These are phyloP conservation scores for Pinus tabuliformis DNA, from an alignment of 75 land plant species.

Conservation along the genomic window DNA sequence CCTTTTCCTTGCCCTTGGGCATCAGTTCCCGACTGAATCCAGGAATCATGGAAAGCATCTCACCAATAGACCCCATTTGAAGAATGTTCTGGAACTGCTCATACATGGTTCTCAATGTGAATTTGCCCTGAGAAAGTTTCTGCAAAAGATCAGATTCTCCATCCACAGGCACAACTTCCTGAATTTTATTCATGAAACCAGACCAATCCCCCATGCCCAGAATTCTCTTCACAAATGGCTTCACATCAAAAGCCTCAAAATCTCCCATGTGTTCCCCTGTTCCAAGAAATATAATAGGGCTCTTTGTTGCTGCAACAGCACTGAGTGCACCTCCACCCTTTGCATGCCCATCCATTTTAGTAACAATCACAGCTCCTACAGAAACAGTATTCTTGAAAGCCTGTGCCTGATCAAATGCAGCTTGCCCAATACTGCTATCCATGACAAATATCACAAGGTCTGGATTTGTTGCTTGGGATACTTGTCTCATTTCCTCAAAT, in stretches of 20 bases:
- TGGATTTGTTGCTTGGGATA: conserved; percentile 45
- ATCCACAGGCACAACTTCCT: conserved; percentile 49
- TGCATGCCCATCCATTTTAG: conserved; percentile 61
- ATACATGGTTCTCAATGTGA: conserved; percentile 49
- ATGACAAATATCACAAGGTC: conserved; percentile 49
- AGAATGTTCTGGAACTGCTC: conserved; percentile 50
- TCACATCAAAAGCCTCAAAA: conserved; percentile 49
- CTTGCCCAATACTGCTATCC: conserved; percentile 60
- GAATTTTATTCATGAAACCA: conserved; percentile 49
- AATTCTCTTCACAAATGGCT: conserved; percentile 53
- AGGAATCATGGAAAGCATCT: conserved; percentile 97
- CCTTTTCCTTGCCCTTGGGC: conserved; percentile 95
- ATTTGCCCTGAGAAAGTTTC: conserved; percentile 41
- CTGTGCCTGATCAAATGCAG: conserved; percentile 52
- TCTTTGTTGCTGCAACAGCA: conserved; percentile 55
- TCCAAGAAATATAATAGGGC: conserved; percentile 51
- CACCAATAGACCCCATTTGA: conserved; percentile 42
- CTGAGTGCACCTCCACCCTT: conserved; percentile 57
- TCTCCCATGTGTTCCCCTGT: conserved; percentile 56
- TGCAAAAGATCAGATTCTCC: conserved; percentile 49
- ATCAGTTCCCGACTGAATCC: conserved; percentile 84
- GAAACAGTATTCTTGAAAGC: conserved; percentile 54
- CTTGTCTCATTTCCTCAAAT: conserved; percentile 63
- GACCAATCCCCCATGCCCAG: conserved; percentile 60
- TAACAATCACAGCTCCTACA: conserved; percentile 52